Percentiles rank a stretch among this genome's conserved stretches.
phyloP scores from a whole-genome alignment of 345 rosid genomes.

The Eucalyptus rudis region DNA sequence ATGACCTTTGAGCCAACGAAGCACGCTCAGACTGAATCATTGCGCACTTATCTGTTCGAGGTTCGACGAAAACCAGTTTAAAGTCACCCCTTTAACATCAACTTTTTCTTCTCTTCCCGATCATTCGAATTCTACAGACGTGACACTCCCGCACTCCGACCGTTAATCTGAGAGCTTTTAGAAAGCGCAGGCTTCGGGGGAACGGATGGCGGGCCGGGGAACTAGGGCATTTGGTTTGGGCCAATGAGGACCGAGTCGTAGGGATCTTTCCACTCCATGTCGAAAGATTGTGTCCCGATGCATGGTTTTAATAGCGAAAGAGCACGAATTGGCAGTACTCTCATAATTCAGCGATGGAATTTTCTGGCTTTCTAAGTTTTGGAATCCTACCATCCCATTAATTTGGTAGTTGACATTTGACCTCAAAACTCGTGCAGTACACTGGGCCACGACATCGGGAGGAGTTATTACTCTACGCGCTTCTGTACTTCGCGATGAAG shows the following conservation, averaged over 20 bases:
- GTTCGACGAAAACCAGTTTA: not conserved
- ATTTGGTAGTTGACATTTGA: not conserved
- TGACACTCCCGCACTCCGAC: not conserved
- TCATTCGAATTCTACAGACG: not conserved
- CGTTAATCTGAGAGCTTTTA: not conserved
- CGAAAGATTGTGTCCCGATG: not conserved
- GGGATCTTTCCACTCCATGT: not conserved
- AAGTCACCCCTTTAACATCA: not conserved
- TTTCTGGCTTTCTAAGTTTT: not conserved
- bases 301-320: not conserved
- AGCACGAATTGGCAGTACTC: not conserved
- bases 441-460: not conserved
- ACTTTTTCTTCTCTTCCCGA: not conserved
- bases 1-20: not conserved
- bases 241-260: not conserved
- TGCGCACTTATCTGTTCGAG: not conserved
- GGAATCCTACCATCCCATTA: not conserved
- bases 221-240: not conserved
- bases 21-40: not conserved
- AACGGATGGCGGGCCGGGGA: not conserved
- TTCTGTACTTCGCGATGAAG: not conserved
- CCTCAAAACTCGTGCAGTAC: not conserved
- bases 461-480: not conserved
- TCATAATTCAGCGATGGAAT: not conserved
- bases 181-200: not conserved